These are phyloP conservation scores for Teunomyces funiuensis DNA, from an alignment of 805 yeast species.

Conservation along the genomic window DNA sequence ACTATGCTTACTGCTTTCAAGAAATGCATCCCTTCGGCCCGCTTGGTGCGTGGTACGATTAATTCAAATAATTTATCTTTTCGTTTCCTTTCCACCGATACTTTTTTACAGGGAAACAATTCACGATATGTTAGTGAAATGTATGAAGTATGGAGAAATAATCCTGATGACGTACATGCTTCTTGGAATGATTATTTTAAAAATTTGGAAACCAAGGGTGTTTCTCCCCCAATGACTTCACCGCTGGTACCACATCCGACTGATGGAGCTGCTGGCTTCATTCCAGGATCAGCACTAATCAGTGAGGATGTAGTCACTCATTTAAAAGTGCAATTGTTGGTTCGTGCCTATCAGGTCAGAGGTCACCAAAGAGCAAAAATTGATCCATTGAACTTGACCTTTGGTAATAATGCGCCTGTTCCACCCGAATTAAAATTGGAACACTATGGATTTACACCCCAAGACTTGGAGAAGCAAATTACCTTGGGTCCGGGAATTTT, in stretches of 20 bases:
- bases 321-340: slow-evolving; percentile 91
- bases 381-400: slow-evolving; percentile 91
- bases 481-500: slow-evolving; percentile 96
- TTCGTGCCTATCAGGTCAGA: slow-evolving; percentile 97
- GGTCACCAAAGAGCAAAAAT: slow-evolving; percentile 94
- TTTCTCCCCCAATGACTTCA: slow-evolving; percentile 77
- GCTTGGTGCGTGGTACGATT: slow-evolving; percentile 7
- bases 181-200: slow-evolving; percentile 97
- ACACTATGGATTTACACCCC: slow-evolving; percentile 86
- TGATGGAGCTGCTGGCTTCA: slow-evolving; percentile 63
- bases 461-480: slow-evolving; percentile 79
- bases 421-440: slow-evolving; percentile 91
- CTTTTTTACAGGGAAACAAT: slow-evolving; percentile 78
- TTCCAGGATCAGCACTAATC: slow-evolving; percentile 51
- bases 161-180: slow-evolving; percentile 86
- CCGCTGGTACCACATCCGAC: slow-evolving; percentile 78
- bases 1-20: slow-evolving; percentile 45
- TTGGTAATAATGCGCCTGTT: slow-evolving; percentile 63
- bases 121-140: slow-evolving; percentile 95
- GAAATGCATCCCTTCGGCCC: slow-evolving; percentile 29
- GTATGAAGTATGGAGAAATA: slow-evolving; percentile 92
- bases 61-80: no score
- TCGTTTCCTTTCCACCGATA: slow-evolving; percentile 33
- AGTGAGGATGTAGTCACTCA: slow-evolving; percentile 76
- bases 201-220: slow-evolving; percentile 73